Evolutionary conservation across 2,329 filamentous ascomycete species (phyloP).

Genomic region (Myriosclerotinia curreyana): DNA sequence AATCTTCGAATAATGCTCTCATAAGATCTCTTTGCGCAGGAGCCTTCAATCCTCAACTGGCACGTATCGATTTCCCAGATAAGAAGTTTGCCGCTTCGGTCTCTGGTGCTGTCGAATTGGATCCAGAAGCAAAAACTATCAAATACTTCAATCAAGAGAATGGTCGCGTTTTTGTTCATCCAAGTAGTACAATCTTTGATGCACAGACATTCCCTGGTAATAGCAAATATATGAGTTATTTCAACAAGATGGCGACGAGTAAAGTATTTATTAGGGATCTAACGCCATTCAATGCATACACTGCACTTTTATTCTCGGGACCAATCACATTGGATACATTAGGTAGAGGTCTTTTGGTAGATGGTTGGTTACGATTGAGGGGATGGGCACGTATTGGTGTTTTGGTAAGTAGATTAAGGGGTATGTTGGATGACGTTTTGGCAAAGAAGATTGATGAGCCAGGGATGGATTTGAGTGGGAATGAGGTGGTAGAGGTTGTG

Average conservation of each 20-base stretch:
- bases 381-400: conserved; percentile 97
- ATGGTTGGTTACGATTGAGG: conserved; percentile 81
- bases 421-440: conserved; percentile 83
- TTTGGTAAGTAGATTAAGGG: conserved; percentile 74
- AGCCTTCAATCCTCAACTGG: conserved; percentile 71
- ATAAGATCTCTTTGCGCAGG: conserved; percentile 45
- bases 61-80: conserved; percentile 88
- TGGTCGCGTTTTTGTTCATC: conserved; percentile 88
- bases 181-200: conserved; percentile 80
- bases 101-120: conserved; percentile 85
- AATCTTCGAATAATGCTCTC: conserved; percentile 44
- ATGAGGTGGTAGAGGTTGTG: conserved; percentile 73
- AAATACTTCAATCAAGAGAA: conserved; percentile 88
- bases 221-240: conserved; percentile 81
- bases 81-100: conserved; percentile 90
- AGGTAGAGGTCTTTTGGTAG: conserved; percentile 81
- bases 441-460: conserved; percentile 78
- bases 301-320: conserved; percentile 83
- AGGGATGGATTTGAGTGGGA: conserved; percentile 53
- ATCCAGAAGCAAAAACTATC: conserved; percentile 88
- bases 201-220: conserved; percentile 73
- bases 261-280: conserved; percentile 91
- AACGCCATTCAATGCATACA: conserved; percentile 90
- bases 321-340: conserved; percentile 81
- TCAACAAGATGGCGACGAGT: conserved; percentile 84